Evolutionary conservation across 2,329 filamentous ascomycete genomes (phyloP).

Genomic region (Cadophora sp.): DNA sequence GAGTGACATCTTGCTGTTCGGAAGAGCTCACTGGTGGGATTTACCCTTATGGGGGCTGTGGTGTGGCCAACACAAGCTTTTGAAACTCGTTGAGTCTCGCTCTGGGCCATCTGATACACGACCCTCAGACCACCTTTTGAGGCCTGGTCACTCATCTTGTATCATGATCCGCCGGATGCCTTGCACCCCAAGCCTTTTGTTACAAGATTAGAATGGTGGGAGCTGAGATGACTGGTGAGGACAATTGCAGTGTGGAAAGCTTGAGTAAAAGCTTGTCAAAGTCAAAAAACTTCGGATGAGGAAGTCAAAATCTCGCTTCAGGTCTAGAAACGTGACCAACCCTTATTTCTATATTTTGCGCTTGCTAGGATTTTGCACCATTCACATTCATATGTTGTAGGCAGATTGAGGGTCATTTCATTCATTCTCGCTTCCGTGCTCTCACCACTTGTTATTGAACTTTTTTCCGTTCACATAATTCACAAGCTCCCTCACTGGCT

Average conservation of each 20-base stretch:
- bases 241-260: constrained; percentile 3
- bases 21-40: constrained; percentile 12
- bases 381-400: too few relatives aligned
- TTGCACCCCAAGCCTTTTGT: constrained; percentile 2
- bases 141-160: constrained; percentile 18
- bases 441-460: neutral
- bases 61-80: constrained; percentile 24
- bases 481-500: constrained; percentile 57
- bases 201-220: constrained; percentile 1
- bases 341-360: neutral
- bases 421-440: neutral
- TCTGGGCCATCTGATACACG: constrained; percentile 26
- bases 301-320: neutral
- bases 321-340: neutral
- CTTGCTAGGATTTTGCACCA: neutral
- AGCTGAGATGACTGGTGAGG: constrained; percentile 9
- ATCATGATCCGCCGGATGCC: constrained; percentile 16
- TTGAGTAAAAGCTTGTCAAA: constrained; percentile 20
- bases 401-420: too few relatives aligned
- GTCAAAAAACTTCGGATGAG: neutral
- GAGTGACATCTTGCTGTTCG: neutral
- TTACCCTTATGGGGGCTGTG: constrained; percentile 22
- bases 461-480: constrained; percentile 51
- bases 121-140: constrained; percentile 24
- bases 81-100: constrained; percentile 33